These are phyloP conservation scores for Daldinia sp. DNA, from an alignment of 2,329 filamentous ascomycete species.

Conservation along the genomic window DNA sequence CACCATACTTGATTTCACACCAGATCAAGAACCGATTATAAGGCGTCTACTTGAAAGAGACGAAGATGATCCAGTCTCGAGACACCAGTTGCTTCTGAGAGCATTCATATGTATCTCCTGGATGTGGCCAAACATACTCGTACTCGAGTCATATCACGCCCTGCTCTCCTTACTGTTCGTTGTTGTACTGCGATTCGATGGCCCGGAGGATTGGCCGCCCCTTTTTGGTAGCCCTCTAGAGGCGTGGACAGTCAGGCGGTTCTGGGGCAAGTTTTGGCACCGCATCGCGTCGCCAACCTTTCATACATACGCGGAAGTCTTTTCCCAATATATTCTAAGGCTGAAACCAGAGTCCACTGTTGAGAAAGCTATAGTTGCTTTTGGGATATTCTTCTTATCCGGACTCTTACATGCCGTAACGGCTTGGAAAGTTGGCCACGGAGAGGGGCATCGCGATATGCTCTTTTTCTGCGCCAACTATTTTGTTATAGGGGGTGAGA, in stretches of 20 bases:
- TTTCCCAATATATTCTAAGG: constrained; percentile 5
- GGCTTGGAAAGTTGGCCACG: constrained; percentile 22
- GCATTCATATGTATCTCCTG: constrained; percentile 19
- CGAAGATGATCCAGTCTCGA: constrained; percentile 17
- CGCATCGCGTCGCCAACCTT: constrained; percentile 19
- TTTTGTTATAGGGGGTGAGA: constrained; percentile 16
- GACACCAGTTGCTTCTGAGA: constrained; percentile 17
- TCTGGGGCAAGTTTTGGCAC: constrained; percentile 28
- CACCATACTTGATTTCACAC: constrained; percentile 22
- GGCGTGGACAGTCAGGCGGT: constrained; percentile 15
- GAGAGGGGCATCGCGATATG: constrained; percentile 17
- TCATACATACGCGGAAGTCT: neutral
- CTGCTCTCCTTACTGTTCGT: constrained; percentile 15
- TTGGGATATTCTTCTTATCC: constrained; percentile 27
- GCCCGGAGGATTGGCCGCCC: constrained; percentile 24
- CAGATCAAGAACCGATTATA: constrained; percentile 25
- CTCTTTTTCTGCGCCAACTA: constrained; percentile 28
- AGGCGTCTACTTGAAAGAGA: constrained; percentile 15
- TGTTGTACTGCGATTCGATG: constrained; percentile 10
- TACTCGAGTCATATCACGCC: constrained; percentile 21
- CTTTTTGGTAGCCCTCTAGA: constrained; percentile 16
- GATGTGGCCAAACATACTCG: constrained; percentile 18
- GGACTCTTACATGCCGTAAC: constrained; percentile 20
- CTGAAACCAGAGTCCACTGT: constrained; percentile 4
- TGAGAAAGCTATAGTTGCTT: constrained; percentile 1